Conservation (phyloP, 805 yeast species). For the Candida easanensis region DNA sequence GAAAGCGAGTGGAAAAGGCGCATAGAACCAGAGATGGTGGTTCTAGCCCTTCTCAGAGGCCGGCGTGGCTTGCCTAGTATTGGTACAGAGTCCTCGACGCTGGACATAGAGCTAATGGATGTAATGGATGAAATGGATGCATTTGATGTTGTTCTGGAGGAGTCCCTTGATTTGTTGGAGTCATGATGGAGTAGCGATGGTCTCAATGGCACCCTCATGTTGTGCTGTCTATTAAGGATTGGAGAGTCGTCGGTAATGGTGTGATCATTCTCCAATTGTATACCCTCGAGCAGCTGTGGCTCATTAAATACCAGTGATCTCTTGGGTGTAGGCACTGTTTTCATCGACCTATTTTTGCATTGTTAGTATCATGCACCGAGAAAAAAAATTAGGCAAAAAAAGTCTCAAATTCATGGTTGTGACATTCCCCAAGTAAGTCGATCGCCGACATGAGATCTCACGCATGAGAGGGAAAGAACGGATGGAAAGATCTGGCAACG, state of each 20-base stretch:
- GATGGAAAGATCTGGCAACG: background rate
- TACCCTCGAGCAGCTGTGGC: slow-evolving; percentile 9
- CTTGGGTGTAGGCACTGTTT: slow-evolving; percentile 18
- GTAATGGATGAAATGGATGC: slow-evolving; percentile 23
- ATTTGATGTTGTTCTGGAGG: slow-evolving; percentile 22
- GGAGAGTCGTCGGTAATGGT: slow-evolving; percentile 8
- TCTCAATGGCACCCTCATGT: slow-evolving; percentile 6
- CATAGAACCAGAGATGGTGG: slow-evolving; percentile 13
- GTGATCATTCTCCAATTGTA: slow-evolving; percentile 5
- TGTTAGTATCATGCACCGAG: no score
- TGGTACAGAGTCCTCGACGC: slow-evolving; percentile 15
- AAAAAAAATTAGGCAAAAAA: background rate
- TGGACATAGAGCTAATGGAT: slow-evolving; percentile 25
- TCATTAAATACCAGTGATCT: slow-evolving; percentile 16
- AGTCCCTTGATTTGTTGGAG: slow-evolving; percentile 7
- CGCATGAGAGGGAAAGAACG: background rate
- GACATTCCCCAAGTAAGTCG: slow-evolving; percentile 2
- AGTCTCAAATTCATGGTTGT: background rate
- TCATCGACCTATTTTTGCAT: slow-evolving; percentile 4
- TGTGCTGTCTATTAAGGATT: slow-evolving; percentile 2
- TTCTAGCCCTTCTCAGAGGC: slow-evolving; percentile 23
- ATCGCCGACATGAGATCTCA: background rate
- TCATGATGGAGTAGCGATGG: slow-evolving; percentile 11
- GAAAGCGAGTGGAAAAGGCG: slow-evolving; percentile 20
- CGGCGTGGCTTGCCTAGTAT: slow-evolving; percentile 9